Evolutionary conservation across 2,329 filamentous ascomycete genomes (phyloP), one percentile per base, ranked within the genome.

Genomic region (Salinomyces thailandicus): DNA sequence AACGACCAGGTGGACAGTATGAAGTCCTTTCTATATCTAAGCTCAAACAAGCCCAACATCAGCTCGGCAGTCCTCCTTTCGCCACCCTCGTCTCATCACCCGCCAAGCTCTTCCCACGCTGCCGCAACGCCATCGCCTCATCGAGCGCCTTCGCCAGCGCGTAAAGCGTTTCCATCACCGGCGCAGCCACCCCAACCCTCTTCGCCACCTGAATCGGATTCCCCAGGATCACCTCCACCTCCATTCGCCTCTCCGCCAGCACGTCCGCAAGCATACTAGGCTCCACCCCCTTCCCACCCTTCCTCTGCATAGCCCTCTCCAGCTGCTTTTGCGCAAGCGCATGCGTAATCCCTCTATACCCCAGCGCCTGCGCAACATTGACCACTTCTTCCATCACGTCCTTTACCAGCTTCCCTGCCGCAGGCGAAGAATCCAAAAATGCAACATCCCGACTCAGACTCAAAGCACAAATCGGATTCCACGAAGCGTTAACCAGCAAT

Each of bases 401-500:
- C 27, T 52, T 49, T 5, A 69, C 51, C 2, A 66, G 50, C 11
- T 51, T 50, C 12, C 14, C 47, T 2, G 64, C 57, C 12, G 49
- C 51, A 0, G 58, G 54, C 1, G 63, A 70, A 0, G 52, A 62
- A 0, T 45, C 44, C 8, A 77, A 54, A 50, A 74, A 71, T 0
- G 64, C 51, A 1, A 69, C 65, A 14, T 74, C 74, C 38, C 71
- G 67, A 28, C 64, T 62, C 0, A 69, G 62, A 0, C 72, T 69
- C 1, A 78, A 57, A 0, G 74, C 73, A 28, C 71, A 75, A 22
- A 77, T 62, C 0, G 74, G 69, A 45, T 79, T 79, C 69, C 72
- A 78, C 0, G 71, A 64, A 1, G 68, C 73, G 48, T 79, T 79
- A 53, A 74, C 62, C 0, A 78, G 58, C 0, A 79, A 63, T 53